phyloP scores from a whole-genome alignment of 768 basidiomycete species.

The Hygrocybe punicea region DNA sequence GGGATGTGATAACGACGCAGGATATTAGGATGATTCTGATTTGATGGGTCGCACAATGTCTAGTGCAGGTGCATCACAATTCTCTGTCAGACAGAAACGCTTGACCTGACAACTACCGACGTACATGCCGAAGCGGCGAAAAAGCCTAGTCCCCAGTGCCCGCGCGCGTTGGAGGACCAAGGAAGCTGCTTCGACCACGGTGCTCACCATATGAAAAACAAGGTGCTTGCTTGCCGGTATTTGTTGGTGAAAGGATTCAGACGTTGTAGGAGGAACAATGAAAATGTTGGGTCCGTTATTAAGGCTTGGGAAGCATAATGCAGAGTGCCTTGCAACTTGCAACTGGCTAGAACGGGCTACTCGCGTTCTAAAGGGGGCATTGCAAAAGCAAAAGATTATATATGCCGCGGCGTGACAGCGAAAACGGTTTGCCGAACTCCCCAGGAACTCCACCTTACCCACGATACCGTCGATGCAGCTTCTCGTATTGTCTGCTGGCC shows the following conservation, averaged over 20 bases:
- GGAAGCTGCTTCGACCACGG: constrained; percentile 2
- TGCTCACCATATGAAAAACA: neutral
- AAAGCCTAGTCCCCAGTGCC: constrained; percentile 47
- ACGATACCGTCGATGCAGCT: too few relatives aligned
- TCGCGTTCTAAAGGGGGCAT: too few relatives aligned
- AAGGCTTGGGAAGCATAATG: neutral
- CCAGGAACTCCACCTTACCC: too few relatives aligned
- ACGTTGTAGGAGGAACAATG: too few relatives aligned
- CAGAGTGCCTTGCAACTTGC: neutral
- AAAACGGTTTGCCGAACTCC: too few relatives aligned
- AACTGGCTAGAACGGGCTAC: too few relatives aligned
- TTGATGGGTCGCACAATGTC: constrained; percentile 88
- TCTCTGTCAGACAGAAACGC: constrained; percentile 3
- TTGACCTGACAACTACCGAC: too few relatives aligned
- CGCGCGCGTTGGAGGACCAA: constrained; percentile 39
- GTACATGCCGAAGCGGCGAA: constrained; percentile 78
- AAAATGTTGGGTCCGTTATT: neutral
- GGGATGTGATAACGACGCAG: constrained; percentile 80
- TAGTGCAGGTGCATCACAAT: too few relatives aligned
- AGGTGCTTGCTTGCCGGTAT: neutral
- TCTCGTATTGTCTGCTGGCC: too few relatives aligned
- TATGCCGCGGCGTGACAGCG: too few relatives aligned
- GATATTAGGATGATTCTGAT: constrained; percentile 86
- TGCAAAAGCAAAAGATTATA: too few relatives aligned
- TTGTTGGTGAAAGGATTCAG: neutral